phyloP scores from a whole-genome alignment of 345 rosid genomes.

The Pugionium cornutum region DNA sequence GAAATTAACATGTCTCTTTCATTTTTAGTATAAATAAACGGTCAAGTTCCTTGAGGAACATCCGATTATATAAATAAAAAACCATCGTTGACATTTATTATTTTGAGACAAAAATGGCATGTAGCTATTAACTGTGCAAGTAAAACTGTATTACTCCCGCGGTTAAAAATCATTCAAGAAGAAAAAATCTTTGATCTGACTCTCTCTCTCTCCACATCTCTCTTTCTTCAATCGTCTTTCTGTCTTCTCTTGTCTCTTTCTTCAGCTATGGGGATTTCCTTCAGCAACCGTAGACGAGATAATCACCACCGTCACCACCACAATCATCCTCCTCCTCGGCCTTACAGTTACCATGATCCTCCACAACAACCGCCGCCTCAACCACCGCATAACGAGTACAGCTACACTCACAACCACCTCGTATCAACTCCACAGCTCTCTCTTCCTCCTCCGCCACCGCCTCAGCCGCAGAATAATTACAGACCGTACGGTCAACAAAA shows the following conservation, averaged over 20 bases:
- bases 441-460: constrained; percentile 38
- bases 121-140: constrained; percentile 3
- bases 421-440: constrained; percentile 33
- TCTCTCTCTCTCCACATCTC: constrained; percentile 13
- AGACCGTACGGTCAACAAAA: constrained; percentile 51
- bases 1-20: not conserved
- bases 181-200: constrained; percentile 19
- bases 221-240: constrained; percentile 11
- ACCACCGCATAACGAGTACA: constrained; percentile 40
- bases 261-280: constrained; percentile 68
- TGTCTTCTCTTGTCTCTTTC: constrained; percentile 3
- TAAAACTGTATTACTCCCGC: constrained; percentile 10
- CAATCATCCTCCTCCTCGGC: constrained; percentile 42
- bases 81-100: constrained; percentile 7
- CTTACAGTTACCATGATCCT: constrained; percentile 39
- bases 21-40: not conserved
- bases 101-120: not conserved
- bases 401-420: constrained; percentile 37
- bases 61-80: not conserved
- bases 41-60: not conserved
- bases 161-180: constrained; percentile 2
- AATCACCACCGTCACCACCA: constrained; percentile 40
- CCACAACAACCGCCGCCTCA: constrained; percentile 44
- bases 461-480: constrained; percentile 45
- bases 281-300: constrained; percentile 70